These are phyloP conservation scores for Cucurbita argyrosperma DNA, from an alignment of 306 rosid species.

Conservation along the genomic window DNA sequence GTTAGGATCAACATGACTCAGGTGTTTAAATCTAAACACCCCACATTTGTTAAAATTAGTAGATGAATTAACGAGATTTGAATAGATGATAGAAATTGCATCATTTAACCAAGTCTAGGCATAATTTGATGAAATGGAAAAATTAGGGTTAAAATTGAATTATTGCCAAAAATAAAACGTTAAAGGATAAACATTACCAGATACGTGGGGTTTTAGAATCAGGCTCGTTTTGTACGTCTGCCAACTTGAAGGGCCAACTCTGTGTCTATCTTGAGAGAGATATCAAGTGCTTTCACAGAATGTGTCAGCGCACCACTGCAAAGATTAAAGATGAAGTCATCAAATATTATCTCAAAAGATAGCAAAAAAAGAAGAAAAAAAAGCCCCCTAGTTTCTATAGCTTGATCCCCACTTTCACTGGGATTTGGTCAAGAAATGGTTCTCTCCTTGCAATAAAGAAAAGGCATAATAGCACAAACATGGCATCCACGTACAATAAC, in stretches of 20 bases:
- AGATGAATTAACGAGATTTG: too few species aligned
- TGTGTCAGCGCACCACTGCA: slow-evolving; percentile 89
- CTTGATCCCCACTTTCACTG: neutral
- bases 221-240: slow-evolving; percentile 79
- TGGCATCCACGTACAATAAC: neutral
- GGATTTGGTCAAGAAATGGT: neutral
- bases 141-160: too few species aligned
- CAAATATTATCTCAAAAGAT: neutral
- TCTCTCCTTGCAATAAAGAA: neutral
- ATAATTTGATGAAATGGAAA: too few species aligned
- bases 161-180: too few species aligned
- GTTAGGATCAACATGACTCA: neutral
- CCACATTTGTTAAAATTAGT: too few species aligned
- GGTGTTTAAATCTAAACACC: too few species aligned
- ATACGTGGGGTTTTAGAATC: slow-evolving; percentile 4
- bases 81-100: too few species aligned
- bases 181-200: neutral
- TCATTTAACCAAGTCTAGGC: too few species aligned
- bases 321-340: neutral
- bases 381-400: neutral
- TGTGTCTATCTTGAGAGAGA: slow-evolving; percentile 85
- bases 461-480: neutral
- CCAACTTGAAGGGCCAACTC: slow-evolving; percentile 90
- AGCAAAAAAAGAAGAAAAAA: neutral
- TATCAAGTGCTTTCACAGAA: slow-evolving; percentile 89